Percentiles rank a stretch among this genome's conserved stretches.
Conservation (phyloP, 2,329 filamentous ascomycete species). For the Fusarium tanahbumbuense region DNA sequence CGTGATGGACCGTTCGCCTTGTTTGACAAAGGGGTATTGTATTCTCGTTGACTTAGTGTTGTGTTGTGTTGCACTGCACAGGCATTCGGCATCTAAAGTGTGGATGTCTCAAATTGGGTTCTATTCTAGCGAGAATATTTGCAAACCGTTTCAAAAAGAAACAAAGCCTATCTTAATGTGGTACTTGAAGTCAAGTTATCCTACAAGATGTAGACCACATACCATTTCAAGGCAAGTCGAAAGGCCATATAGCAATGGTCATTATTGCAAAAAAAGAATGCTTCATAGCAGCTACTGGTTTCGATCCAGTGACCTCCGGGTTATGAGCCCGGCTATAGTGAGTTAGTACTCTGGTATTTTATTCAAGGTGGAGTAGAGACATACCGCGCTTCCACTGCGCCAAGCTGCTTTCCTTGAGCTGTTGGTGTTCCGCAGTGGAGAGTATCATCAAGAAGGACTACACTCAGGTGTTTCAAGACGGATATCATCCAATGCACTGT, state of each 20-base stretch:
- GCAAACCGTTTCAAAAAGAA: not conserved
- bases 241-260: not conserved
- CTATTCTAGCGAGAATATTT: no score
- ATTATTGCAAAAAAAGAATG: not conserved
- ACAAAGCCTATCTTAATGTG: no score
- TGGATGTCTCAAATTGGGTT: not conserved
- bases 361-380: not conserved
- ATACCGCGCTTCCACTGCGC: not conserved
- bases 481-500: not conserved
- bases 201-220: not conserved
- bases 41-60: not conserved
- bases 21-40: not conserved
- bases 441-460: not conserved
- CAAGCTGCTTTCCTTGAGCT: not conserved
- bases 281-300: not conserved
- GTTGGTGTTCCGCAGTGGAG: not conserved
- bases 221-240: not conserved
- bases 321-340: not conserved
- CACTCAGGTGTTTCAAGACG: not conserved
- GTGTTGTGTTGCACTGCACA: constrained; percentile 8
- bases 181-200: not conserved
- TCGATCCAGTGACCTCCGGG: not conserved
- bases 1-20: not conserved
- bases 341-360: not conserved
- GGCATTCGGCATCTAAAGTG: not conserved